Conservation (phyloP, 2,329 filamentous ascomycete genomes). For the Pseudocercospora fuligena region DNA sequence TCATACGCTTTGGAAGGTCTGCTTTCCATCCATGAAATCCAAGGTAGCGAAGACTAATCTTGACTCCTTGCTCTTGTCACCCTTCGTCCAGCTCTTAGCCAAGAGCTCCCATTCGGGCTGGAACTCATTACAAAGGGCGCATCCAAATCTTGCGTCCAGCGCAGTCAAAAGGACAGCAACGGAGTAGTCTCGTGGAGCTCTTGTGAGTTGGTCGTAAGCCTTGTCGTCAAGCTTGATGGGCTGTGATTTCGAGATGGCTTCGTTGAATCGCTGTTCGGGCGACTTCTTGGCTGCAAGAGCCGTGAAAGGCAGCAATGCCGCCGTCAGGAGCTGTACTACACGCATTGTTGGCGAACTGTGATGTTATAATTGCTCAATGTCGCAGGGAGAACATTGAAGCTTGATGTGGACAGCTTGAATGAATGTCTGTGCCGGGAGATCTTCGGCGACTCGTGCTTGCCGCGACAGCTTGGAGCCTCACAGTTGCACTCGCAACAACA, state of each 20-base stretch:
- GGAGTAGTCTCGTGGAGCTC: conserved; percentile 80
- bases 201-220: conserved; percentile 75
- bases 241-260: conserved; percentile 71
- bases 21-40: conserved; percentile 84
- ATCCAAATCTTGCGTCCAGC: conserved; percentile 80
- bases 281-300: conserved; percentile 63
- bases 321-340: conserved; percentile 66
- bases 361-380: neutral
- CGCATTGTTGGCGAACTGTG: conserved; percentile 63
- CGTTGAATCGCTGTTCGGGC: conserved; percentile 67
- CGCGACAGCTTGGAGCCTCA: conserved; percentile 4
- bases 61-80: conserved; percentile 74
- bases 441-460: neutral
- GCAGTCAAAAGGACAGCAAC: conserved; percentile 85
- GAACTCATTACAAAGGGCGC: conserved; percentile 85
- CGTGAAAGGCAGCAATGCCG: conserved; percentile 62
- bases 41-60: conserved; percentile 80
- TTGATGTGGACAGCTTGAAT: conserved; percentile 11
- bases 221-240: conserved; percentile 80
- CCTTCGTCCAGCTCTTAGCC: conserved; percentile 82
- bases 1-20: conserved; percentile 81
- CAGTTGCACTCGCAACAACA: neutral
- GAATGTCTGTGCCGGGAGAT: neutral
- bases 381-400: neutral
- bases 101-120: conserved; percentile 93